Base-by-base conservation (phyloP, 1,139 yeast species). In the Komagataea norvegica region DNA sequence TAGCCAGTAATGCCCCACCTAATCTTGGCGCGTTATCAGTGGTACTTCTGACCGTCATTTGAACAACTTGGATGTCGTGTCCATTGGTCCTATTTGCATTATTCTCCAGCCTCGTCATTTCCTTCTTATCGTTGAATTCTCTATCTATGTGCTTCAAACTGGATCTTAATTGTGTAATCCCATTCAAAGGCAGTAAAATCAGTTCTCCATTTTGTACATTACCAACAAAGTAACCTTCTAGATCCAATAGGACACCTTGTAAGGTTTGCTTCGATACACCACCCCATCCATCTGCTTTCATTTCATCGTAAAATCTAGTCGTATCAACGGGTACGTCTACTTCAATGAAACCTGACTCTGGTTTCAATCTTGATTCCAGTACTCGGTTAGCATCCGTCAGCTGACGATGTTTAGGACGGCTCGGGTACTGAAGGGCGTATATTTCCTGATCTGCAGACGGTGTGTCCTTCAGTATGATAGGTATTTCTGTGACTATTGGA, bases 81-180 rank as follows among this genome's bases (percentile, higher is more conserved):
- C 31, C 19, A 41, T 68, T 62, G 14, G 68, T 62, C 17, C 68
- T 62, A 45, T 68, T 74, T 30, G 68, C 64, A 26, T 72, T 70
- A 25, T 44, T 65, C 68, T 55, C 58, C 61, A 47, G 54, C 57
- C 46, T 62, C 65, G 43, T 54, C 47, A 49, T 41, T 48, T 60
- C 57, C 47, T 54, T 50, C 40, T 60, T 50, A 38, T 61, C 60
- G 24, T 53, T 51, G 32, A 55, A 57, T 24, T 59, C 60, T 37
- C 58, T 74, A 54, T 84, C 94, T 37, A 88, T 76, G 56, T 88
- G 85, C 47, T 72, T 74, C 63, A 91, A 87, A 45, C 75, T 74
- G 2, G 97, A 93, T 52, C 96, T 71, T 46, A 91, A 59, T 59
- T 89, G 97, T 0, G 83, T 77, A 0, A 85, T 75, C 18, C 79